Evolutionary conservation across 129 eudicot species (phyloP), one percentile per base, ranked within the genome.

Genomic region (Pittosporum tobira): DNA sequence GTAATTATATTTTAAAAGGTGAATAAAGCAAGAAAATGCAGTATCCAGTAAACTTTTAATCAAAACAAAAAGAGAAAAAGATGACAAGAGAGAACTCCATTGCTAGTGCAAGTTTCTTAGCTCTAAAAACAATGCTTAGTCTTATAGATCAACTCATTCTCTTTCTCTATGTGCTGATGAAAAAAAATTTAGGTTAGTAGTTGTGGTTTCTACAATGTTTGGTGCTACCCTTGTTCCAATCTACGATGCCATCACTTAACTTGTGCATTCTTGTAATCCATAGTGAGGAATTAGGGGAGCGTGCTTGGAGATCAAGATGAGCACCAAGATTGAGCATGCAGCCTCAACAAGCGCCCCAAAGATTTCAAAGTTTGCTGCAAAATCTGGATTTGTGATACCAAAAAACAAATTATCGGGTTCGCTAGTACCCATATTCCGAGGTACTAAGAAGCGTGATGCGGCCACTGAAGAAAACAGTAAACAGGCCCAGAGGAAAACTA

Each of bases 331-430:
- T 74, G 87, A 79, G 67, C 84, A 71, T 59, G 46, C 76, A 64
- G 52, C 93, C 51, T 58, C 90, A 60, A 72, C 77, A 20, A 61
- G 43, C 51, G 68, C 74, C 70, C 81, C 83, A 31, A 83, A 81
- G 71, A 73, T 79, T 19, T 86, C 90, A 3, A 74, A 71, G 80
- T 83, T 91, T 48, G 78, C 80, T 0, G 71, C 77, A 27, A 91
- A 83, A 67, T 56, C 85, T 29, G 98, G 98, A 63, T 91, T 86
- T 57, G 82, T 91, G 20, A 91, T 91, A 76, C 98, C 98, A 18
- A 91, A 83, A 66, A 91, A 91, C 73, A 91, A 91, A 68, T 53
- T 91, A 69, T 83, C 94, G 28, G 98, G 98, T 43, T 91, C 98
- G 0, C 56, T 91, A 64, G 87, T 85, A 12, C 98, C 98, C 52